phyloP scores from a whole-genome alignment of 805 yeast species.

The Alloascoidea africana region DNA sequence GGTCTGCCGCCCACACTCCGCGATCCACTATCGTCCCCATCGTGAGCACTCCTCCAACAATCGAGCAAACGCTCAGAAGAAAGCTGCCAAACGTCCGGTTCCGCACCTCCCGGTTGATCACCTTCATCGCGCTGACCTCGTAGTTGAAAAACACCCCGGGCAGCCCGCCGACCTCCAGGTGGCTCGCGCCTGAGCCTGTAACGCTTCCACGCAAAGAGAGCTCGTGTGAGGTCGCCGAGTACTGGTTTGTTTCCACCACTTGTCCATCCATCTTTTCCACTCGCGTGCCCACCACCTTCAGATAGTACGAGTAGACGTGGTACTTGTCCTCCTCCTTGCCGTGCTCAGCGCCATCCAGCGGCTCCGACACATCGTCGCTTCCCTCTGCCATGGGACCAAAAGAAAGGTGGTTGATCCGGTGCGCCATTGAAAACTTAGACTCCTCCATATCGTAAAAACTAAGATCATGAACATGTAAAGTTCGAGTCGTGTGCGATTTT shows the following conservation, averaged over 20 bases:
- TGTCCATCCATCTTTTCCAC: slow-evolving; percentile 49
- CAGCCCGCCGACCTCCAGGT: slow-evolving; percentile 89
- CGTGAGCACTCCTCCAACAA: slow-evolving; percentile 86
- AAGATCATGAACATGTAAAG: slow-evolving; percentile 68
- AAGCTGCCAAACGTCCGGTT: slow-evolving; percentile 70
- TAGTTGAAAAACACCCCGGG: slow-evolving; percentile 83
- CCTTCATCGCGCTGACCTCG: slow-evolving; percentile 87
- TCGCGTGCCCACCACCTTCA: slow-evolving; percentile 84
- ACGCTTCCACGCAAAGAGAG: slow-evolving; percentile 69
- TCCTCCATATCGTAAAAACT: slow-evolving; percentile 47
- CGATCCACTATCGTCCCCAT: slow-evolving; percentile 84
- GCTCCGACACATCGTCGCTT: slow-evolving; percentile 37
- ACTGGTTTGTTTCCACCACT: slow-evolving; percentile 69
- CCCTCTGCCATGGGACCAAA: slow-evolving; percentile 52
- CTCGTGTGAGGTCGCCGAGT: slow-evolving; percentile 76
- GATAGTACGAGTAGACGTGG: slow-evolving; percentile 59
- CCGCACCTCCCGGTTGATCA: slow-evolving; percentile 63
- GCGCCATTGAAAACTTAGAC: slow-evolving; percentile 59
- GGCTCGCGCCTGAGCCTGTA: slow-evolving; percentile 88
- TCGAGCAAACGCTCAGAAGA: slow-evolving; percentile 67
- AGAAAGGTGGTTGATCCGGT: slow-evolving; percentile 62
- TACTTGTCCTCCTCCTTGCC: slow-evolving; percentile 31
- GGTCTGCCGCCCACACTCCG: slow-evolving; percentile 80
- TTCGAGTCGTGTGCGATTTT: slow-evolving; percentile 40
- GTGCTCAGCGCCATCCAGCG: slow-evolving; percentile 42